Evolutionary conservation across 2,329 filamentous ascomycete genomes (phyloP), one percentile per base, ranked within the genome.

Genomic region (Cladophialophora exuberans): DNA sequence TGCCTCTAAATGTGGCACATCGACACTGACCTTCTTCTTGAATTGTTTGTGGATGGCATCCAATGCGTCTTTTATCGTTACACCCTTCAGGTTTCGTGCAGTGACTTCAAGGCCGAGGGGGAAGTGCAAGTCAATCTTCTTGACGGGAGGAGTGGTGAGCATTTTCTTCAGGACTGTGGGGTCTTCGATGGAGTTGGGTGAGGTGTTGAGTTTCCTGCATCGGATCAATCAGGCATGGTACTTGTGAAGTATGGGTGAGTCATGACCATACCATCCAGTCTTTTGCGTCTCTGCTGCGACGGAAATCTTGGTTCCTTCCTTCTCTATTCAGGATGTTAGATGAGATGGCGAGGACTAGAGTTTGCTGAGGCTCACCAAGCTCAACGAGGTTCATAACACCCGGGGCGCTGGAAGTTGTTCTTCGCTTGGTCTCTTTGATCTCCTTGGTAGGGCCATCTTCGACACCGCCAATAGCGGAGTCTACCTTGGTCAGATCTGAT

Each of bases 41-140:
- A 90, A 96, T 66, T 89, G 84, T 81, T 96, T 97, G 82, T 96
- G 81, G 76, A 97, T 97, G 67, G 90, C 93, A 73, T 97, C 92
- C 72, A 96, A 72, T 55, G 91, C 91, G 74, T 97, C 93, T 80
- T 97, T 97, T 81, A 97, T 93, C 54, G 93, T 97, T 64, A 97
- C 91, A 53, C 93, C 93, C 75, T 92, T 93, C 66, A 92, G 78
- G 76, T 97, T 97, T 69, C 93, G 84, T 69, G 91, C 93, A 26
- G 88, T 89, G 64, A 97, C 89, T 69, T 93, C 86, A 52, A 94
- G 83, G 47, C 93, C 93, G 49, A 95, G 79, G 13, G 90, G 89
- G 81, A 96, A 96, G 75, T 91, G 85, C 42, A 97, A 81, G 75
- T 96, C 91, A 74, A 97, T 93, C 79, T 90, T 93, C 83, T 94